These are phyloP conservation scores for Aspergillus phoenicis DNA, from an alignment of 2,329 filamentous ascomycete genomes.

Conservation along the genomic window DNA sequence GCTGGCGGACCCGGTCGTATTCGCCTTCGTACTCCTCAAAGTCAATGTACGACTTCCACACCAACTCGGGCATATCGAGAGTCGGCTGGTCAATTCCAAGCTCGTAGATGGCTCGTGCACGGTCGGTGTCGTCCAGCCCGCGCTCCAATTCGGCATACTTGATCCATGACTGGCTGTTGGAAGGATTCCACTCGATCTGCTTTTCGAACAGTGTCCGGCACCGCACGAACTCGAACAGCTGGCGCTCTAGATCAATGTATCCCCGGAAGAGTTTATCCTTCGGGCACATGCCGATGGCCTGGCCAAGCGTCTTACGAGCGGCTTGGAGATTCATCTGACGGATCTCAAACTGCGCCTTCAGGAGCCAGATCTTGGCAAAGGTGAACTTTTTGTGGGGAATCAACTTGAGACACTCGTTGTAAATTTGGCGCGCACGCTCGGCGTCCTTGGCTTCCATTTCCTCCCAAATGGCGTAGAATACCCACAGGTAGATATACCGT, in stretches of 20 bases:
- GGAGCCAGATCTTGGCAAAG: slow-evolving; percentile 93
- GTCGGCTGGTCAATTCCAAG: slow-evolving; percentile 78
- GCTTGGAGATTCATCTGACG: slow-evolving; percentile 78
- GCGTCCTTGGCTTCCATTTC: slow-evolving; percentile 81
- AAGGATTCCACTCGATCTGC: slow-evolving; percentile 86
- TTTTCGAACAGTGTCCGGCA: slow-evolving; percentile 93
- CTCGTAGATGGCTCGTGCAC: slow-evolving; percentile 88
- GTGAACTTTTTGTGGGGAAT: slow-evolving; percentile 97
- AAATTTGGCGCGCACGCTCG: slow-evolving; percentile 82
- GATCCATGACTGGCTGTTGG: slow-evolving; percentile 94
- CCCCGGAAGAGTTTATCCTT: slow-evolving; percentile 95
- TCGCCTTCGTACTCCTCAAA: slow-evolving; percentile 96
- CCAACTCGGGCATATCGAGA: slow-evolving; percentile 93
- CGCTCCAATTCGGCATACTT: slow-evolving; percentile 92
- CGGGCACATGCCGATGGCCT: slow-evolving; percentile 89
- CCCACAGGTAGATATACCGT: slow-evolving; percentile 95
- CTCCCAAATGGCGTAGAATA: slow-evolving; percentile 96
- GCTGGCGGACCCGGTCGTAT: slow-evolving; percentile 74
- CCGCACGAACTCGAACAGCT: slow-evolving; percentile 89
- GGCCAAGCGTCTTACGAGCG: slow-evolving; percentile 85
- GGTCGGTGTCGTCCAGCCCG: slow-evolving; percentile 84
- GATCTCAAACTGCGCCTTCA: slow-evolving; percentile 91
- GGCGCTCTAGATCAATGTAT: slow-evolving; percentile 90
- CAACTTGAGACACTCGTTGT: slow-evolving; percentile 81
- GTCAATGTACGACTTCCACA: slow-evolving; percentile 98